Conservation (phyloP, 352 stramenopile genomes). For the Phytophthora citricola region DNA sequence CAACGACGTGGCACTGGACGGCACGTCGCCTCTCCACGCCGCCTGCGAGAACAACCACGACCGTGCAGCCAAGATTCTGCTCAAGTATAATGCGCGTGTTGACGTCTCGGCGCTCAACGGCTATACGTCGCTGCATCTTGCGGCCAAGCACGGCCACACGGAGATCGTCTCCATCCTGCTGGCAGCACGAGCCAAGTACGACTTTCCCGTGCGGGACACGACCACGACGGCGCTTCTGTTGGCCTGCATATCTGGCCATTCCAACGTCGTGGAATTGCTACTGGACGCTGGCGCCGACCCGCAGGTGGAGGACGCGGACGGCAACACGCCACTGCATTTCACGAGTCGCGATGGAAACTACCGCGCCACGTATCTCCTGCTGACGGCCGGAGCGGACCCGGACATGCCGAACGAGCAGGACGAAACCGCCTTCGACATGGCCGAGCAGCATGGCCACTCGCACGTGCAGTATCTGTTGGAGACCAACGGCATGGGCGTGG, state of each 20-base stretch:
- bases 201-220: conserved; percentile 50
- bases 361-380: conserved; percentile 75
- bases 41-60: conserved; percentile 74
- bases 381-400: conserved; percentile 84
- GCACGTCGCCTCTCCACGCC: conserved; percentile 58
- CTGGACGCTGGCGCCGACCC: conserved; percentile 78
- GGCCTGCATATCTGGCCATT: conserved; percentile 59
- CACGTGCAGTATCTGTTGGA: conserved; percentile 84
- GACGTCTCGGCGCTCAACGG: conserved; percentile 54
- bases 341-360: conserved; percentile 79
- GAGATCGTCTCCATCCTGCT: conserved; percentile 59
- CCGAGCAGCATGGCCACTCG: conserved; percentile 63
- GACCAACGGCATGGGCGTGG: conserved; percentile 72
- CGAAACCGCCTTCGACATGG: conserved; percentile 84
- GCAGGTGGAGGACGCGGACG: conserved; percentile 76
- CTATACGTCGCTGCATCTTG: conserved; percentile 66
- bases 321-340: conserved; percentile 87
- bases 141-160: conserved; percentile 57
- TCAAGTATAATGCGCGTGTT: conserved; percentile 62
- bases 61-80: conserved; percentile 57
- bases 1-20: conserved; percentile 62
- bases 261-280: conserved; percentile 72
- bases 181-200: conserved; percentile 48
- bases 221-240: conserved; percentile 79
- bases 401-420: conserved; percentile 86